phyloP scores from a whole-genome alignment of 306 rosid genomes.

The Fragaria iinumae region DNA sequence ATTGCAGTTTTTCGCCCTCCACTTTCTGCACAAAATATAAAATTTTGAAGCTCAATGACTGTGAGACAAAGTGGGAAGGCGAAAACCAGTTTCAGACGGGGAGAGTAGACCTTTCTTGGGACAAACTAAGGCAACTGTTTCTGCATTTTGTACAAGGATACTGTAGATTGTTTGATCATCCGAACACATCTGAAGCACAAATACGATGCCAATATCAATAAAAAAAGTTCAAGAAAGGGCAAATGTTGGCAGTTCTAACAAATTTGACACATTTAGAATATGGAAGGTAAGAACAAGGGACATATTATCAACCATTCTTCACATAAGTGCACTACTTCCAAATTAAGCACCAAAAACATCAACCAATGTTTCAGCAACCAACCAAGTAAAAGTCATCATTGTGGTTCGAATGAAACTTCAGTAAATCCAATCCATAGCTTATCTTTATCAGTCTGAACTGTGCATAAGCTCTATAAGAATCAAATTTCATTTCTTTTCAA shows the following conservation, averaged over 20 bases:
- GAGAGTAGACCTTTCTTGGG: slow-evolving; percentile 48
- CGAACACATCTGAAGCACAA: slow-evolving; percentile 42
- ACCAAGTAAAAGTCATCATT: background rate
- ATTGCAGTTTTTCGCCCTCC: slow-evolving; percentile 38
- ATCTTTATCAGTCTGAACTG: background rate
- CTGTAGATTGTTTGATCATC: slow-evolving; percentile 52
- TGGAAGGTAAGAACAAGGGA: background rate
- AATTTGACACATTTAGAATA: background rate
- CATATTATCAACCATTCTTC: background rate
- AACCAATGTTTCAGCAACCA: background rate
- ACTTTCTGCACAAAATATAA: slow-evolving; percentile 39
- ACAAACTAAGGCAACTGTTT: slow-evolving; percentile 78
- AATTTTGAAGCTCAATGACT: background rate
- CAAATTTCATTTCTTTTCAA: background rate
- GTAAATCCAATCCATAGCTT: background rate
- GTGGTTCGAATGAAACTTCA: background rate
- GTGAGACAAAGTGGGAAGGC: slow-evolving; percentile 8
- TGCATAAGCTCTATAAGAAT: background rate
- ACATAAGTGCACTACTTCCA: background rate
- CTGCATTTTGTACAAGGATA: slow-evolving; percentile 83
- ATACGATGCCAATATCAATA: background rate
- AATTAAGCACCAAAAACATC: background rate
- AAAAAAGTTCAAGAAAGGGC: background rate
- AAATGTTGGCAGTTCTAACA: slow-evolving; percentile 11
- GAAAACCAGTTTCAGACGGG: background rate